Percentiles rank a stretch among this genome's conserved stretches.
Evolutionary conservation across 1,139 yeast genomes (phyloP).

Genomic region (Kluyveromyces sp.): DNA sequence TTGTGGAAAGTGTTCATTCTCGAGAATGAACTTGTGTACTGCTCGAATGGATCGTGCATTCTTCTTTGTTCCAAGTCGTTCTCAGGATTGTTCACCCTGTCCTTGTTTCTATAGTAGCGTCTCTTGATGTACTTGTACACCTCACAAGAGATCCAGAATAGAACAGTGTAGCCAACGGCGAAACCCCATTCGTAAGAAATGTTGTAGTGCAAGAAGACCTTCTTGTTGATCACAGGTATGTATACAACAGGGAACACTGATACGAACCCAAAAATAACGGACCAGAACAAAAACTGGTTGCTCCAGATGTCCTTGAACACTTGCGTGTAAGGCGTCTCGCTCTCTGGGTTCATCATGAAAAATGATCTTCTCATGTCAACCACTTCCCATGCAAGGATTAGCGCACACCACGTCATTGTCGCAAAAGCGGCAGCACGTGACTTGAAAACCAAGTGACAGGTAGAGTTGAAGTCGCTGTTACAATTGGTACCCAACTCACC

Average conservation of each 20-base stretch:
- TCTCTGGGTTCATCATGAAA: conserved; percentile 66
- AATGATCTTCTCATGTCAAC: conserved; percentile 68
- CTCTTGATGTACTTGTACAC: conserved; percentile 63
- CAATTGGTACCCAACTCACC: conserved; percentile 65
- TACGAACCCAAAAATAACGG: conserved; percentile 62
- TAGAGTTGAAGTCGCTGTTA: conserved; percentile 40
- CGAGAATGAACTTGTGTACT: conserved; percentile 32
- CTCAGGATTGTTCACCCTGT: conserved; percentile 48
- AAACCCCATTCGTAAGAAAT: conserved; percentile 83
- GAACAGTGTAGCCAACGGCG: conserved; percentile 54
- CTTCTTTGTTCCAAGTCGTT: conserved; percentile 49
- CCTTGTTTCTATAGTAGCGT: conserved; percentile 38
- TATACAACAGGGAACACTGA: conserved; percentile 78
- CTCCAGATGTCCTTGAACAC: conserved; percentile 59
- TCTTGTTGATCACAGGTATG: conserved; percentile 76
- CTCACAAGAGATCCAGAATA: conserved; percentile 58
- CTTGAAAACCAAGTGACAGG: conserved; percentile 61
- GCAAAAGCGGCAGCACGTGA: conserved; percentile 81
- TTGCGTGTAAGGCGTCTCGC: conserved; percentile 53
- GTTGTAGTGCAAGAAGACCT: conserved; percentile 68
- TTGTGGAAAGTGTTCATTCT: conserved; percentile 20
- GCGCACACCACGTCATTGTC: conserved; percentile 85
- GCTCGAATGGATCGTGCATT: conserved; percentile 51
- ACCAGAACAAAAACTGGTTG: conserved; percentile 79
- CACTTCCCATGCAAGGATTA: conserved; percentile 86